Evolutionary conservation across 129 eudicot genomes (phyloP), one percentile per base, ranked within the genome.

Genomic region (Escallonia rubra): DNA sequence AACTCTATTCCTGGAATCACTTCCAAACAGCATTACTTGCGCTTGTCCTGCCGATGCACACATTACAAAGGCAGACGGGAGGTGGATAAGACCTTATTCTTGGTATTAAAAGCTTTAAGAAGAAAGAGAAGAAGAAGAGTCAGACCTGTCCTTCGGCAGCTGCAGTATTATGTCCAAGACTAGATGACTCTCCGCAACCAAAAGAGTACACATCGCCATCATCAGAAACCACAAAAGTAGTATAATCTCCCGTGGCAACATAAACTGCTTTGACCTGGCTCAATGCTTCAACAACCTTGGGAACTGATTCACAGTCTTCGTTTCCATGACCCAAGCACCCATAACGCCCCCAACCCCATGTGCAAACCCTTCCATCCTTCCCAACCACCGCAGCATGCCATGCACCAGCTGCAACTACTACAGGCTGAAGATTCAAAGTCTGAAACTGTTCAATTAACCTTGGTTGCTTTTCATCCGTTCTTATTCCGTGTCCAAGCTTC

Each of bases 381-480:
- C 98, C 98, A 34, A 89, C 95, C 61, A 84, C 98, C 6, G 96
- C 98, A n/a, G 98, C 95, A 68, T 93, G 98, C 98, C 98, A 89
- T 59, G 95, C 95, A 67, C 99, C 99, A 7, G 99, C 96, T 53
- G 99, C 92, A 69, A 93, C 86, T 41, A 89, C 95, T 66, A 78
- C 78, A 1, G 99, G 99, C 78, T 93, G 92, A 74, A 93, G 78
- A 63, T 86, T 89, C 75, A 93, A 67, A 5, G 88, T 79, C 52
- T 63, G 86, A 34, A 93, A 89, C 34, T 86, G 95, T 75, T 93
- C 90, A 7, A 93, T 89, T 72, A 93, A 50, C 68, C 92, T 79
- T 6, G 99, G 99, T 58, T 82, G 78, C 72, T 93, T 93, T 79
- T 93, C 99, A 41, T 86, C 95, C 1, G 68, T 78, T 84, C 80